Percentiles rank a stretch among this genome's conserved stretches.
These are phyloP conservation scores for Ophiostoma angusticollis DNA, from an alignment of 2,329 filamentous ascomycete genomes.

Conservation along the genomic window DNA sequence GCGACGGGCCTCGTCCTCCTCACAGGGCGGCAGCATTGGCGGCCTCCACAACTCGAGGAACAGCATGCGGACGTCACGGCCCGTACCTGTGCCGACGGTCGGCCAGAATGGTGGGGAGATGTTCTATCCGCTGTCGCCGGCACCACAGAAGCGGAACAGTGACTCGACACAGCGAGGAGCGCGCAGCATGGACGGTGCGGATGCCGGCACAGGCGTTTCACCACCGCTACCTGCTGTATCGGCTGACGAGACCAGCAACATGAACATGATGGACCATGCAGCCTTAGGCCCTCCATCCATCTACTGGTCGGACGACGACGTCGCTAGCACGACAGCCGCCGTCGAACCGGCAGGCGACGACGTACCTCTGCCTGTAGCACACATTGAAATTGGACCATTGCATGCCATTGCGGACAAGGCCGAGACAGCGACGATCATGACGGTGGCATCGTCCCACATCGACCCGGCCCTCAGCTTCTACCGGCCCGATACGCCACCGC, in stretches of 20 bases:
- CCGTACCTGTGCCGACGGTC: neutral
- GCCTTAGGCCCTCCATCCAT: slow-evolving; percentile 14
- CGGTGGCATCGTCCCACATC: slow-evolving; percentile 10
- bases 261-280: slow-evolving; percentile 5
- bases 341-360: no score
- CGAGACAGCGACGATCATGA: slow-evolving; percentile 10
- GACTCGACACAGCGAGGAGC: no score
- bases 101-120: slow-evolving; percentile 4
- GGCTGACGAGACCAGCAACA: neutral
- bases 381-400: no score
- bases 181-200: no score
- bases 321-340: slow-evolving; percentile 7
- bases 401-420: no score
- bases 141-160: slow-evolving; percentile 5
- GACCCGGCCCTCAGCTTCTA: slow-evolving; percentile 26
- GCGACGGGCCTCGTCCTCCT: no score
- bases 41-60: no score
- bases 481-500: slow-evolving; percentile 27
- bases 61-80: no score
- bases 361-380: no score
- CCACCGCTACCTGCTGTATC: no score
- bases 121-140: slow-evolving; percentile 8
- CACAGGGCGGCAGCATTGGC: no score
- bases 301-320: slow-evolving; percentile 20
- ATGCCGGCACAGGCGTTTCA: no score